Conservation (phyloP, 345 rosid genomes). For the Syzygium jambos region DNA sequence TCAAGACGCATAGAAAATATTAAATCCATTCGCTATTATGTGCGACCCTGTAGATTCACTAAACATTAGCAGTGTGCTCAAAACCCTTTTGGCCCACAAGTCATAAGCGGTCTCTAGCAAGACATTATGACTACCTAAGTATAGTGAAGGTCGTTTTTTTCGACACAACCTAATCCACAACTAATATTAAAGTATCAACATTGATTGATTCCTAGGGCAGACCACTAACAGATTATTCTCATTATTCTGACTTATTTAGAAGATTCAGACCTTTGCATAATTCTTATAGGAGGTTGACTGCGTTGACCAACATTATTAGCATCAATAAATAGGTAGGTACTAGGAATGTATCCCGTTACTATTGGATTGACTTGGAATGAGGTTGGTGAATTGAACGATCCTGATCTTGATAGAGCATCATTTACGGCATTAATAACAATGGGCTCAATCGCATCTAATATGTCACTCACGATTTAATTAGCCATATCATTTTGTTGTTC, state of each 20-base stretch:
- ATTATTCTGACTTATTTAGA: neutral
- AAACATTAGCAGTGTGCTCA: too few species aligned
- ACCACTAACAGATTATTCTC: too few species aligned
- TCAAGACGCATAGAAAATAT: too few species aligned
- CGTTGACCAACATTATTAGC: neutral
- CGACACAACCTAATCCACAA: too few species aligned
- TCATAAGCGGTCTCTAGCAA: too few species aligned
- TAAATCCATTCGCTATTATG: too few species aligned
- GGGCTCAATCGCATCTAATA: neutral
- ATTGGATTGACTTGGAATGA: neutral
- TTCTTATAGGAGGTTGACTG: neutral
- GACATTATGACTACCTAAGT: too few species aligned
- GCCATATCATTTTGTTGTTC: neutral
- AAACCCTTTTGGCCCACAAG: too few species aligned
- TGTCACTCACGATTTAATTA: neutral
- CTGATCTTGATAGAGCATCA: neutral
- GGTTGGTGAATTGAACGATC: neutral
- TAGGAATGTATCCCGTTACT: neutral
- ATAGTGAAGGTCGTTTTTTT: too few species aligned
- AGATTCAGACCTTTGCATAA: neutral
- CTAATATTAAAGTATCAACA: too few species aligned
- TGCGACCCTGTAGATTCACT: too few species aligned
- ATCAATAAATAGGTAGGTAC: neutral
- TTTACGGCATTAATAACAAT: neutral
- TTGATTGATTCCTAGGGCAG: too few species aligned